A percentile compares a stretch with the other conserved stretches of the same genome.
Conservation (phyloP, 2,329 filamentous ascomycete species). For the Aurifilum marmelostoma region DNA sequence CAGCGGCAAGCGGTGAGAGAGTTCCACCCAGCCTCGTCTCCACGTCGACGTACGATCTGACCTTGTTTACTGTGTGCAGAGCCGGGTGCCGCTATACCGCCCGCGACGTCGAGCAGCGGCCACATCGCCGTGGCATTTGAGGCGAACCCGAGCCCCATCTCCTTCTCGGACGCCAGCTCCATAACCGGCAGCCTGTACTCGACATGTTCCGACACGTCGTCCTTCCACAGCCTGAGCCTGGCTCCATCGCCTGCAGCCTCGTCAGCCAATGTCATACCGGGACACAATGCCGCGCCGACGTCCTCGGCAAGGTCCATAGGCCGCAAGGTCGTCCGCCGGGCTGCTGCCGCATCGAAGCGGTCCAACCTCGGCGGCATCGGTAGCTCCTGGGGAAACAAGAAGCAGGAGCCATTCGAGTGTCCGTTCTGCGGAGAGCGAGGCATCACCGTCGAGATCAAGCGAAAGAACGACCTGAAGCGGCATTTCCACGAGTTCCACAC, state of each 20-base stretch:
- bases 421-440: conserved; percentile 48
- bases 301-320: conserved; percentile 28
- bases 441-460: conserved; percentile 45
- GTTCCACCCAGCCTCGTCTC: conserved; percentile 9
- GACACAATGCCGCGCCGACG: conserved; percentile 25
- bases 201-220: conserved; percentile 34
- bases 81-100: conserved; percentile 25
- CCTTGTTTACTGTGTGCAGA: conserved; percentile 12
- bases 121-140: conserved; percentile 27
- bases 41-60: conserved; percentile 15
- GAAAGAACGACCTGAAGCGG: conserved; percentile 53
- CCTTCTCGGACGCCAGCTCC: conserved; percentile 46
- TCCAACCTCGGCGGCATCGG: conserved; percentile 29
- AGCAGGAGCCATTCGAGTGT: conserved; percentile 34
- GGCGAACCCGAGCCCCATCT: conserved; percentile 29
- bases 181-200: conserved; percentile 46
- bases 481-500: conserved; percentile 54
- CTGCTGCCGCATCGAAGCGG: conserved; percentile 28
- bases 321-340: conserved; percentile 28
- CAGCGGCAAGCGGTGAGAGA: conserved; percentile 28
- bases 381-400: conserved; percentile 29
- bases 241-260: conserved; percentile 28
- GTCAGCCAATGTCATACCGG: conserved; percentile 33
- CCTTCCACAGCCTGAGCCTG: conserved; percentile 30
- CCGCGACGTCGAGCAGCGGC: conserved; percentile 27